Conservation (phyloP, 73 alveolate species). For the Paraurostyla sp. region DNA sequence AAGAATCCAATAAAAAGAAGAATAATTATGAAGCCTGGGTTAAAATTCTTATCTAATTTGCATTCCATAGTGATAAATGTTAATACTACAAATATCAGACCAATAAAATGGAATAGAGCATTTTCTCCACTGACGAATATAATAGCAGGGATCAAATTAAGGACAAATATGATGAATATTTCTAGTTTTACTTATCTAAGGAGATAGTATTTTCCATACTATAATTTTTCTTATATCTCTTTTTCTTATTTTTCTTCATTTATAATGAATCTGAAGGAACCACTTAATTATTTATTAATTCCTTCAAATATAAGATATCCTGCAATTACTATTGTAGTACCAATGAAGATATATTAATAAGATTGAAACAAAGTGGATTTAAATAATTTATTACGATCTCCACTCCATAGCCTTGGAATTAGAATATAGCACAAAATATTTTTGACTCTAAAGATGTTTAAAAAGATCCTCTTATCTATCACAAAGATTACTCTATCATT, state of each 20-base stretch:
- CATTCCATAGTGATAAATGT: not conserved
- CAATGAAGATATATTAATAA: not conserved
- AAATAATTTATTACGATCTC: not conserved
- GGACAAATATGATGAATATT: not conserved
- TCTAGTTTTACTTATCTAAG: not conserved
- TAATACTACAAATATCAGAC: not conserved
- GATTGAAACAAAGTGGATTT: not conserved
- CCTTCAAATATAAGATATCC: not conserved
- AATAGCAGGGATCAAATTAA: not conserved
- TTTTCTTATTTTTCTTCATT: not conserved
- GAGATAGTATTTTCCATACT: not conserved
- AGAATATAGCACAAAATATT: not conserved
- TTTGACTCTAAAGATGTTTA: not conserved
- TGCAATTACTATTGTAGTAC: not conserved
- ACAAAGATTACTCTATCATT: not conserved
- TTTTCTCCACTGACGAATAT: not conserved
- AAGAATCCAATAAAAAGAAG: not conserved
- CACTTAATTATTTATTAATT: not conserved
- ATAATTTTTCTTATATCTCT: not conserved
- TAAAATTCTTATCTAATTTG: not conserved
- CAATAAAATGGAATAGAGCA: not conserved
- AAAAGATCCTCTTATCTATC: not conserved
- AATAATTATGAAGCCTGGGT: not conserved
- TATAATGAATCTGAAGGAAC: not conserved
- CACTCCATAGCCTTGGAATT: constrained; percentile 3